Conservation (phyloP, 306 rosid genomes). For the Glycine soja region DNA sequence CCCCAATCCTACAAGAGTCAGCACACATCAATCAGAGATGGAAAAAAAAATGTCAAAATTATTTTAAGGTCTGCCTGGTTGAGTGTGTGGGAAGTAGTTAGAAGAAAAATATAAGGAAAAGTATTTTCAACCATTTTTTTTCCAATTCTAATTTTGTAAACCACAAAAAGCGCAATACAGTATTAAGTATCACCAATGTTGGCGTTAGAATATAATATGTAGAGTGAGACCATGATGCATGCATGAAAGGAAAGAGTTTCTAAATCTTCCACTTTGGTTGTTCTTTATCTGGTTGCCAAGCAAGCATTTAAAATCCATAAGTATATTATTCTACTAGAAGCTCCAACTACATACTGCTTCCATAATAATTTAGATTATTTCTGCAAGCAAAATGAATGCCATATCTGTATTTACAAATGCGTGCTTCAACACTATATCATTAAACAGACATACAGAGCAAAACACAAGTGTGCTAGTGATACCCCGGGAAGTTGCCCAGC, state of each 20-base stretch:
- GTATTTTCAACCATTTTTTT: neutral
- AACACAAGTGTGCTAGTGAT: constrained; percentile 42
- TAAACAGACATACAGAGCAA: constrained; percentile 40
- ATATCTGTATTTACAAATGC: neutral
- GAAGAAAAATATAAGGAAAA: constrained; percentile 16
- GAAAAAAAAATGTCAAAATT: constrained; percentile 29
- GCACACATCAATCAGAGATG: constrained; percentile 46
- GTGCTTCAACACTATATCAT: constrained; percentile 21
- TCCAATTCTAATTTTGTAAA: neutral
- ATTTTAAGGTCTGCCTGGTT: neutral
- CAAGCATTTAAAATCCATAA: constrained; percentile 10
- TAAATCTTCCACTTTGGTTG: constrained; percentile 19
- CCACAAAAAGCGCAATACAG: constrained; percentile 11
- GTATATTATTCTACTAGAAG: neutral
- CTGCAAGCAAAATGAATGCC: neutral
- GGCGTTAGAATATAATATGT: constrained; percentile 12
- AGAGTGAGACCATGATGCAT: neutral
- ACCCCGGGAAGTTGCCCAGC: constrained; percentile 99
- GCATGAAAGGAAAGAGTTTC: constrained; percentile 7
- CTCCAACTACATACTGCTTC: neutral
- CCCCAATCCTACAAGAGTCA: constrained; percentile 84
- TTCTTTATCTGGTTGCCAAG: neutral
- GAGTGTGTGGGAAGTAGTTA: neutral
- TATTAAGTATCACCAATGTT: neutral
- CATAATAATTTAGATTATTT: constrained; percentile 23